Evolutionary conservation across 2,329 filamentous ascomycete genomes (phyloP), one percentile per base, ranked within the genome.

Genomic region (Elsinoe australis): DNA sequence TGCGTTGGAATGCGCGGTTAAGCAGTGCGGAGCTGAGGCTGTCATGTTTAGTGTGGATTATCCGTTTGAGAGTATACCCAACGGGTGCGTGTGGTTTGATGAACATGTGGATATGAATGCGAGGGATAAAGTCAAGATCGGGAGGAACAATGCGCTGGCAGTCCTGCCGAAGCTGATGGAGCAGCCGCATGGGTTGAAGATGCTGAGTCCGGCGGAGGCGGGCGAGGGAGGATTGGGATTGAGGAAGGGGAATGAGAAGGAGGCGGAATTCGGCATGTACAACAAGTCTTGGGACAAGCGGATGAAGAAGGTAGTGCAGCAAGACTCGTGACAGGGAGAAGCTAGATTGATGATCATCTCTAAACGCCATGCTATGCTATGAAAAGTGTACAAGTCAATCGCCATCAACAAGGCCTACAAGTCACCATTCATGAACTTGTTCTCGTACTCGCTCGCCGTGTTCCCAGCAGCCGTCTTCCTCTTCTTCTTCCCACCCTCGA

Each of bases 1-100:
- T 29, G 73, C 76, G 0, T 55, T 80, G 60, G 64, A 66, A 33
- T 65, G 62, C 51, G 58, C 69, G 31, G 53, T 70, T 36, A 55
- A 53, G 44, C 63, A 60, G 24, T 62, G 58, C 15, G 58, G 55
- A 38, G 65, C 69, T 15, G 74, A 78, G 15, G 68, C 67, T 21
- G 68, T 80, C 3, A 49, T 80, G 57, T 80, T 74, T 55, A 78
- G 73, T 53, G 71, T 80, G 5, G 77, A 80, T 55, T 79, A 79
- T 55, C 78, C 77, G 0, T 80, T 79, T 49, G 67, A 66, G 47
- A 64, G 59, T 47, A 79, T 71, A 47, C 68, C 72, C 50, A 68
- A 69, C 10, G 78, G 76, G 0, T 57, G 39, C 17, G 22, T 68
- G 47, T 62, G 61, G 22, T 81, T 72, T 59, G 60, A 79, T 14